Evolutionary conservation across 257 asterid species (phyloP), one percentile per base, ranked within the genome.

Genomic region (Solanum pimpinellifolium): DNA sequence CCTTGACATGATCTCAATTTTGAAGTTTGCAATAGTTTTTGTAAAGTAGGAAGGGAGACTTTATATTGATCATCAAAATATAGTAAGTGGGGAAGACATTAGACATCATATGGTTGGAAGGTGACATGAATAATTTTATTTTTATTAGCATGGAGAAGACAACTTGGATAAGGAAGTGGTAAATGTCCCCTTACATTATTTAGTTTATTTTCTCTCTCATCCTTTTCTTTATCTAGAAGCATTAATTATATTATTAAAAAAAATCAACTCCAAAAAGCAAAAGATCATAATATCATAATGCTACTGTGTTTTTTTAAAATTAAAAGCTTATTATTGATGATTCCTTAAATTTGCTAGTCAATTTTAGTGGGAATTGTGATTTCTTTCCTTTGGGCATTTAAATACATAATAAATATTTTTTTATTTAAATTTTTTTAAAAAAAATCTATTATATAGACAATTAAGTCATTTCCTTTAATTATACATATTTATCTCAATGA

Each of bases 91-190:
- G 59, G 65, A 44, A 44, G 42, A 23, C 37, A 84, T 65, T 25
- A 69, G 62, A 23, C 37, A 84, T n/a, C 42, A 41, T 66, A 69
- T 66, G 62, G 60, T 37, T 29, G 41, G 77, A 84, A 41, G 78
- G 77, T 84, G 75, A 66, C 60, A 46, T 49, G 21, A 84, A 68
- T 84, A 66, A 42, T 27, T 84, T 46, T 41, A 59, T 27, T 62
- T 84, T 46, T 41, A 59, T 27, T 62, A 66, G 87, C 87, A 84
- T 70, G 87, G 77, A 75, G 80, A 66, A 84, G 80, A 84, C 65
- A 84, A 66, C 66, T 66, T 84, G 80, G 87, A 84, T 66, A 66
- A 84, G 80, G 78, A 44, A 66, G 87, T 70, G 77, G 41, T 20
- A 42, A 41, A 31, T 70, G 62, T 84, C 77, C 29, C 77, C 39